Conservation (phyloP, 2,329 filamentous ascomycete genomes). For the Fusarium ramigenum region DNA sequence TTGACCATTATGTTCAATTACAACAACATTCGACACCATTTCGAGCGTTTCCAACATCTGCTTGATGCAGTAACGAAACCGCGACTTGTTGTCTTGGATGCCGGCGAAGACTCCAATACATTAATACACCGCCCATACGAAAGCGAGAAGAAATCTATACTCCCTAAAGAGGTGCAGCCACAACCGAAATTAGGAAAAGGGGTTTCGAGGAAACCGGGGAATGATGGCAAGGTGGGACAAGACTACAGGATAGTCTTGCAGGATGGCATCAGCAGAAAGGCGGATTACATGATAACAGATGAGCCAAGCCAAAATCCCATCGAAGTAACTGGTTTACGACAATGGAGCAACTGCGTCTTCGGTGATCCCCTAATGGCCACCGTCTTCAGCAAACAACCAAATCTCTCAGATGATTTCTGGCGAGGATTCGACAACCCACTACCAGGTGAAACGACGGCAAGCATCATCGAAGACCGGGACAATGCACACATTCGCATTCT, state of each 20-base stretch:
- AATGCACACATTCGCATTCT: conserved; percentile 58
- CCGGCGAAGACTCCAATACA: conserved; percentile 59
- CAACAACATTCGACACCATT: conserved; percentile 61
- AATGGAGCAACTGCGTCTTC: conserved; percentile 68
- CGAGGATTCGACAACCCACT: conserved; percentile 54
- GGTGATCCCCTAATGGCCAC: conserved; percentile 66
- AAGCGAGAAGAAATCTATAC: background rate
- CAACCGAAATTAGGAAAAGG: conserved; percentile 1
- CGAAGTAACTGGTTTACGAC: conserved; percentile 60
- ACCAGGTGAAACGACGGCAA: conserved; percentile 16
- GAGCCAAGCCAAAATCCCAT: conserved; percentile 33
- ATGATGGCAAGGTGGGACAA: background rate
- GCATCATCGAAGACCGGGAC: conserved; percentile 54
- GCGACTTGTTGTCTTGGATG: conserved; percentile 64
- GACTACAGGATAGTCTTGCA: conserved; percentile 2
- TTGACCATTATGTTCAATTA: conserved; percentile 68
- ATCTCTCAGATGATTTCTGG: conserved; percentile 56
- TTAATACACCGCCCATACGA: conserved; percentile 49
- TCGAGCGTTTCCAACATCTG: conserved; percentile 57
- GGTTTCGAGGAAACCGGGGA: background rate
- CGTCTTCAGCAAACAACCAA: conserved; percentile 56
- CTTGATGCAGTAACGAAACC: conserved; percentile 63
- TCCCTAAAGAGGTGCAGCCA: background rate
- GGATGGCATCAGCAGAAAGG: conserved; percentile 1
- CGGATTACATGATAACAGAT: background rate